Base-by-base conservation (phyloP, 257 asterid species). In the Asclepias syriaca region DNA sequence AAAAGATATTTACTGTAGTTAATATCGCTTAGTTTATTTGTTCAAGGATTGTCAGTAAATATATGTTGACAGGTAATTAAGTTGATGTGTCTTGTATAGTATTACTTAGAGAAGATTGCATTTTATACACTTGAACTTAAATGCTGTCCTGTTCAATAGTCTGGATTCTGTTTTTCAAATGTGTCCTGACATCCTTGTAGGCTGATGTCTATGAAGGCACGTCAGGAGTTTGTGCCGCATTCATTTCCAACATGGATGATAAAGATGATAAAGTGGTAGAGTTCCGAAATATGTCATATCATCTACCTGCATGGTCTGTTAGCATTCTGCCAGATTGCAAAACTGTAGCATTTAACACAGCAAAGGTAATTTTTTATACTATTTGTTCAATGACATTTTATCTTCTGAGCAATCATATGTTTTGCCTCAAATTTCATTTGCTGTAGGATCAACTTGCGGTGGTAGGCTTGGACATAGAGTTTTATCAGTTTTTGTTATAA, bases 251-350 rank as follows among this genome's bases (percentile, higher is more conserved):
- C 81, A 82, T 80, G 87, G 97, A 90, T 81, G 93, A 86, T 69
- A 87, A 79, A 85, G 81, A 81, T 81, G 95, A 82, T 70, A 84
- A 75, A 73, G 77, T 73, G 60, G 91, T 88, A 15, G 77, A 75
- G 78, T 92, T 92, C 74, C 87, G 87, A 55, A 88, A 90, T 79
- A 72, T 78, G 74, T 85, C 94, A 32, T 84, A 85, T 79, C 22
- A 77, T 80, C 84, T 92, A 73, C 95, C 97, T 61, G 96, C 98
- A 81, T 90, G 97, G 98, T 92, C 98, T 53, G 95, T 92, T 74
- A 92, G 96, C 86, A 90, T 92, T 77, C 81, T 92, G 66, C 97
- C 90, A 4, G 91, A 87, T 86, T 90, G 98, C 92, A 87, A 83
- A 83, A 92, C 79, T 68, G 96, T 88, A 56, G 96, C 77, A 70